Base-by-base conservation (phyloP, 306 rosid genomes). In the Trichosanthes truncata region DNA sequence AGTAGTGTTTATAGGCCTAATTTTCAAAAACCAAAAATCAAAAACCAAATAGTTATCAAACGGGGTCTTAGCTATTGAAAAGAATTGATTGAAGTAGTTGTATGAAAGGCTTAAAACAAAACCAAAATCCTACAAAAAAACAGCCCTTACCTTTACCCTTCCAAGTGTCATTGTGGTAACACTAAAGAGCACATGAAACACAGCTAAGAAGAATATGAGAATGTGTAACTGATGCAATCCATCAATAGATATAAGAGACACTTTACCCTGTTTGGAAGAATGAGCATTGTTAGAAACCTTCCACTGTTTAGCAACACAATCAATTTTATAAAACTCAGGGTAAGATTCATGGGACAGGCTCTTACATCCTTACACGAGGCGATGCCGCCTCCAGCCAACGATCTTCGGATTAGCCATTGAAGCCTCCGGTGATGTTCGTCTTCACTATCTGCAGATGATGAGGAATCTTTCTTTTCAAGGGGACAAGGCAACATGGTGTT, bases 191-290 rank as follows among this genome's bases (percentile, higher is more conserved):
- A 95, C 97, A 59, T 95, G 99, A 83, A 95, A 88, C 67, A 88
- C 82, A 23, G 99, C 99, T 80, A 95, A 86, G 89, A 95, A 95
- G 88, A 95, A 95, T 49, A 95, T 89, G 84, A 93, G 99, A 80
- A 91, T 95, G 89, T 95, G 99, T 41, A 95, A 79, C 77, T 95
- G 96, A 90, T 95, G 99, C 91, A 95, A 85, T 81, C 98, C 99
- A 49, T 91, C 83, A 62, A 51, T 74, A 14, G 99, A 87, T 80
- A 95, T 78, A 81, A 95, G 91, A 4, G 97, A 90, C 53, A 85
- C 92, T 14, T 83, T 12, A 31, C 88, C 96, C 99, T 95, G 89
- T 35, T 67, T 81, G 36, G 65, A 83, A 81, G 67, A 87, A 60
- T 57, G 41, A 61, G 5, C 53, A 55, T 55, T 11, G 52, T 69